Conservation (phyloP, 345 rosid species). For the Gossypium longicalyx region DNA sequence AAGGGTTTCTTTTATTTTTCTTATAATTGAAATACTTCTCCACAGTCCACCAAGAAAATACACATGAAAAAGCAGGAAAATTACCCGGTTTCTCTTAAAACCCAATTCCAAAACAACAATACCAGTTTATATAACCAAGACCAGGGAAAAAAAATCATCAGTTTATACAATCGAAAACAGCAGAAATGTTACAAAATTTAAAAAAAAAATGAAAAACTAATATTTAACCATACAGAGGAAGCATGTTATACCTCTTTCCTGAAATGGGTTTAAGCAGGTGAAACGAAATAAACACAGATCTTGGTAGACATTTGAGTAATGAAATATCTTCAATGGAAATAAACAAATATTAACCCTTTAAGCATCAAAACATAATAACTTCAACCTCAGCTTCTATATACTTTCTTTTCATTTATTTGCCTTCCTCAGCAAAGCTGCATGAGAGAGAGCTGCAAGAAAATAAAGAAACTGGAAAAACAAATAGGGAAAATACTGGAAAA, state of each 20-base stretch:
- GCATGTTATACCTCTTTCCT: conserved; percentile 13
- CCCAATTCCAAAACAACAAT: conserved; percentile 7
- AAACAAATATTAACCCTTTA: conserved; percentile 8
- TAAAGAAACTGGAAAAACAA: not conserved
- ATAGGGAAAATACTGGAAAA: not conserved
- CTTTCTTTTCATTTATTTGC: not conserved
- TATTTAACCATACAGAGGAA: not conserved
- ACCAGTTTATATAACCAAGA: not conserved
- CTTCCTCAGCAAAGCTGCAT: conserved; percentile 2
- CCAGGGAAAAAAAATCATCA: not conserved
- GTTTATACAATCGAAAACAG: conserved; percentile 2
- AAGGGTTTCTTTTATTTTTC: not conserved
- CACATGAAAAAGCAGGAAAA: not conserved
- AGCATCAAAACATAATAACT: conserved; percentile 8
- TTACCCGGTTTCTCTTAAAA: not conserved
- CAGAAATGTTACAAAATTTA: not conserved
- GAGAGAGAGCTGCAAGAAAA: conserved; percentile 6
- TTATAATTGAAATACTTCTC: not conserved
- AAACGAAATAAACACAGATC: conserved; percentile 8
- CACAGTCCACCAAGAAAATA: not conserved
- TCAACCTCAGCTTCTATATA: not conserved
- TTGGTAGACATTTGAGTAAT: conserved; percentile 1
- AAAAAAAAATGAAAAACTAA: too few relatives aligned
- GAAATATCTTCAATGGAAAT: not conserved
- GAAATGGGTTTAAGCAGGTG: conserved; percentile 6